Evolutionary conservation across 1,139 yeast species (phyloP).

Genomic region (Taiozyma sp.): DNA sequence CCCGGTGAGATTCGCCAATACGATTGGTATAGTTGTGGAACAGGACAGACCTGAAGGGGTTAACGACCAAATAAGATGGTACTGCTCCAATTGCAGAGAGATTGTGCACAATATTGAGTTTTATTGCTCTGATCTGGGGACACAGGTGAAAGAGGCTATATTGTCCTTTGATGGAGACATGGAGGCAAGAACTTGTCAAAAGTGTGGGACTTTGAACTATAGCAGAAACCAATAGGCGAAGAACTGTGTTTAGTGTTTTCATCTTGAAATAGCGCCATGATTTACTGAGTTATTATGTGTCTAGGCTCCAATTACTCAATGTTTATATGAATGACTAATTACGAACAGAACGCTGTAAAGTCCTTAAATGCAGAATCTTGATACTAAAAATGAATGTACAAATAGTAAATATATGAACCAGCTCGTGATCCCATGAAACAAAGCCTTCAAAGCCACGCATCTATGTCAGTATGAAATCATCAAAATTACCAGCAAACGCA

Average conservation of each 20-base stretch:
- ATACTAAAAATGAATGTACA: neutral
- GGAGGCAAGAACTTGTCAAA: constrained; percentile 63
- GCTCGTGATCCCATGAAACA: no score
- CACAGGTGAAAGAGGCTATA: constrained; percentile 86
- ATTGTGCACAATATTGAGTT: constrained; percentile 68
- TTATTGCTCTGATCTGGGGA: constrained; percentile 78
- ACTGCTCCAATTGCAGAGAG: constrained; percentile 64
- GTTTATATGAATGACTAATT: no score
- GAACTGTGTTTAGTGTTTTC: neutral
- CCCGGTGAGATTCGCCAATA: constrained; percentile 81
- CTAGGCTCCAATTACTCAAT: no score
- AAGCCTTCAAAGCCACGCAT: no score
- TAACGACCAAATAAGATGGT: constrained; percentile 79
- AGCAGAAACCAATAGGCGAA: constrained; percentile 43
- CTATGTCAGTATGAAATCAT: constrained; percentile 1
- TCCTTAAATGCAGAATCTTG: neutral
- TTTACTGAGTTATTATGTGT: no score
- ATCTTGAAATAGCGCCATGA: no score
- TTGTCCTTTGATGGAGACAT: constrained; percentile 60
- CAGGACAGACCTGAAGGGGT: constrained; percentile 79
- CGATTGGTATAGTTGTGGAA: constrained; percentile 92
- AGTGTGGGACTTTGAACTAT: constrained; percentile 69
- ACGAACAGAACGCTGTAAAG: no score
- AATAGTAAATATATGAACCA: neutral
- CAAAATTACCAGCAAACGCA: constrained; percentile 50